phyloP scores from a whole-genome alignment of 2,329 filamentous ascomycete species.

The Fusarium chuoi region DNA sequence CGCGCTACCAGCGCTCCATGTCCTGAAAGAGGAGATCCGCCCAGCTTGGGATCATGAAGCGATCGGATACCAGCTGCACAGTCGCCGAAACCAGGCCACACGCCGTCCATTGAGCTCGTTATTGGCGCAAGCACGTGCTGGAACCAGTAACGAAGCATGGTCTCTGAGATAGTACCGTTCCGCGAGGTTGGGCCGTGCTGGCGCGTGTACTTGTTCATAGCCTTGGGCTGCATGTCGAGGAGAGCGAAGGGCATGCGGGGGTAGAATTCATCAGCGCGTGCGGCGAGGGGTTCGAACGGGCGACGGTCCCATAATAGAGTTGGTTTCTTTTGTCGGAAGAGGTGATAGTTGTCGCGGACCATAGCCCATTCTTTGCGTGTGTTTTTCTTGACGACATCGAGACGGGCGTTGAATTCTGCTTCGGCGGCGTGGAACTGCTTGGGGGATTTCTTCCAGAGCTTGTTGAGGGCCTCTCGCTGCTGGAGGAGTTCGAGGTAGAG shows the following conservation, averaged over 20 bases:
- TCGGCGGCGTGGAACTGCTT: conserved; percentile 45
- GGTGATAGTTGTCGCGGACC: conserved; percentile 64
- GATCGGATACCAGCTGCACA: conserved; percentile 61
- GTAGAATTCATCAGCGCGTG: conserved; percentile 70
- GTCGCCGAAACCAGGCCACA: conserved; percentile 70
- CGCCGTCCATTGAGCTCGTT: conserved; percentile 56
- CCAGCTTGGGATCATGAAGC: conserved; percentile 57
- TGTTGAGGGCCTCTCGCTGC: conserved; percentile 44
- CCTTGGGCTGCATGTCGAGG: conserved; percentile 73
- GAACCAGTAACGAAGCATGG: conserved; percentile 58
- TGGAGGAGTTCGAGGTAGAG: conserved; percentile 49
- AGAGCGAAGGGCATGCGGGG: conserved; percentile 68
- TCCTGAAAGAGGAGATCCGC: conserved; percentile 56
- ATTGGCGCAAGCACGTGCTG: conserved; percentile 57
- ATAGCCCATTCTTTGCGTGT: conserved; percentile 51
- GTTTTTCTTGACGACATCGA: conserved; percentile 50
- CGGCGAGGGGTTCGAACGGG: conserved; percentile 73
- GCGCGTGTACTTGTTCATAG: conserved; percentile 60
- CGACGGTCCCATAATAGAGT: conserved; percentile 76
- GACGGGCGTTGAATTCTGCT: conserved; percentile 48
- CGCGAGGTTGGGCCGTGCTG: conserved; percentile 56
- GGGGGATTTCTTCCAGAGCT: conserved; percentile 28
- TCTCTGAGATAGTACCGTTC: conserved; percentile 62
- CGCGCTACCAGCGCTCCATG: conserved; percentile 57
- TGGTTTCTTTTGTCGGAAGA: conserved; percentile 61